phyloP scores from a whole-genome alignment of 176 grass and related monocot genomes.

The Cenchrus fungigraminus region DNA sequence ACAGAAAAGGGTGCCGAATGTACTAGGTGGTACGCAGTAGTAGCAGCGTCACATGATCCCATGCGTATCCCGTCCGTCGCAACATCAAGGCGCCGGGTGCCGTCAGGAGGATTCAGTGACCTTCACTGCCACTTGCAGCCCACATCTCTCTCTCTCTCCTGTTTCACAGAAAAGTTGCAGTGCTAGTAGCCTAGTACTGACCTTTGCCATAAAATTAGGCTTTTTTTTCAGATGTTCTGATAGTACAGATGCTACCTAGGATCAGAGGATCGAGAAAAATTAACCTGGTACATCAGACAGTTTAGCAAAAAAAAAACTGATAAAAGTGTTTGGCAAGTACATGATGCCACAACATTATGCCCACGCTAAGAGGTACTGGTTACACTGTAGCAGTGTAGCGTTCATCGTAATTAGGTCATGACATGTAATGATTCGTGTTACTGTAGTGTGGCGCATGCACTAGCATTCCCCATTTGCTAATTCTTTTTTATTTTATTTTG shows the following conservation, averaged over 20 bases:
- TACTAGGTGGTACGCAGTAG: neutral
- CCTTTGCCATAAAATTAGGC: neutral
- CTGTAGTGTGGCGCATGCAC: neutral
- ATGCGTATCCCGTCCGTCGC: constrained; percentile 7
- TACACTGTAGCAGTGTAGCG: neutral
- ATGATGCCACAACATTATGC: neutral
- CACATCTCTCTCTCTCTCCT: too few species aligned
- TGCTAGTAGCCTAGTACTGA: neutral
- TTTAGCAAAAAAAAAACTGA: neutral
- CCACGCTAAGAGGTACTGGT: neutral
- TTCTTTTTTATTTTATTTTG: constrained; percentile 5
- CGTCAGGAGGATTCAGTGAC: constrained; percentile 51
- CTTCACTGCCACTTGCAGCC: constrained; percentile 31
- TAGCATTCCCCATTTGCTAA: neutral
- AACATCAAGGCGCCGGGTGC: constrained; percentile 14
- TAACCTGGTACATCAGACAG: neutral
- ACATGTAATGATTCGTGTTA: neutral
- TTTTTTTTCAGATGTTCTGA: constrained; percentile 1
- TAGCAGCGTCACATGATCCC: constrained; percentile 47
- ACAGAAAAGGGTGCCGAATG: constrained; percentile 10
- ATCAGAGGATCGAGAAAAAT: neutral
- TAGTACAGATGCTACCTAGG: neutral
- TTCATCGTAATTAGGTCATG: neutral
- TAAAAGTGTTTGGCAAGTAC: neutral
- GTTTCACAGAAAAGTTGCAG: neutral